Base-by-base conservation (phyloP, 352 stramenopile species). In the Phytophthora citricola region DNA sequence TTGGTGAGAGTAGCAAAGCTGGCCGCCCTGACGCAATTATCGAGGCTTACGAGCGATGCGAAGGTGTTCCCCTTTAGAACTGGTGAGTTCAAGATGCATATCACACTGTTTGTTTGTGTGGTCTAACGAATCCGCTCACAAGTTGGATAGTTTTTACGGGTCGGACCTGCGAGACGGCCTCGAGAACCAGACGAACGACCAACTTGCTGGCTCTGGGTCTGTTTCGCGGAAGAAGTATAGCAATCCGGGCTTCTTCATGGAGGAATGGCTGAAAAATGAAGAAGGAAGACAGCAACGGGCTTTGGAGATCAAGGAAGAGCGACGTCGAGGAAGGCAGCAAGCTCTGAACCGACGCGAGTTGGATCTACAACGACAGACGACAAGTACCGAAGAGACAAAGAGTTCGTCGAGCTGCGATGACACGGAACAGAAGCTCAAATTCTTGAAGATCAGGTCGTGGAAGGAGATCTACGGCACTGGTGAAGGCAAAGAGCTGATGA, bases 381-480 rank as follows among this genome's bases (percentile, higher is more conserved):
- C 59, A 53, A 56, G 59, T 40, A 17, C 34, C 46, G 20, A 55
- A 61, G 63, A 75, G 20, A 46, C 49, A 12, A 64, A 69, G 50
- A 79, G 39, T 12, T 55, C 58, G 39, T 20, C 26, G 6, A 68
- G 69, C 24, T 67, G 48, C n/a, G 74, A 69, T 20, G 54, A 61
- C 15, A 50, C 50, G 8, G 68, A 82, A 34, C 61, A 76, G n/a
- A 68, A 73, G 44, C 46, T 70, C 27, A 84, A 79, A 15, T 88
- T 87, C 17, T 66, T 88, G 29, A 82, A 75, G 22, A 88, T 90
- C 26, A 73, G 81, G 4, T 88, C 81, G 46, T 90, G 81, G 81
- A 75, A 70, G 11, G 81, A 90, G 34, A 81, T 85, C 17, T 90
- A 88, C 39, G 81, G 81, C 10, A 90, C 74, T 15, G 81, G 81